Evolutionary conservation across 495 filamentous ascomycete genomes (phyloP), one percentile per base, ranked within the genome.

Genomic region (Lentithecium fluviatile): DNA sequence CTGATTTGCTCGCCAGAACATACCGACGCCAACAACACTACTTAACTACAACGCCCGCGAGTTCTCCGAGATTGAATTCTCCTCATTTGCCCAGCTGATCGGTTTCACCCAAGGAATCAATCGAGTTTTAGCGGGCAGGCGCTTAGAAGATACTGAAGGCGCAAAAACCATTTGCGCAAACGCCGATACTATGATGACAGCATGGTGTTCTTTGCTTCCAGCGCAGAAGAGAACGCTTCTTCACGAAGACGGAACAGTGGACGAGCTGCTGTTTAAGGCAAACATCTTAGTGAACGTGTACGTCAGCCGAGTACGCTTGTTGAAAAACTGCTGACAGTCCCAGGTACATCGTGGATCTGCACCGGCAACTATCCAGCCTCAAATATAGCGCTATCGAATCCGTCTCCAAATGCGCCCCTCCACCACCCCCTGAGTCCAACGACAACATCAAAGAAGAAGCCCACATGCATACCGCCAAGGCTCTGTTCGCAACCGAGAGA

Each of bases 71-170:
- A 26, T 34, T 0, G 58, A 58, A 12, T 67, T 67, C 54, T 67
- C 64, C 15, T 67, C 64, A 5, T 67, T 67, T 50, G 64, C 64
- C 11, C 60, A 67, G 21, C 42, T 62, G 12, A 49, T 67, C 48
- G 64, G 64, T 20, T 56, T 67, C 20, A 54, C 60, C 6, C 47
- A 48, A 43, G 60, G 58, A 2, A 36, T 67, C 21, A 56, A 58
- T 32, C 50, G 55, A 11, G 45, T 59, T 4, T 32, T 58, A n/a
- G 43, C 47, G 24, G 37, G 32, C 29, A 46, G 54, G 23, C 48
- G 60, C 17, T 15, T 15, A 12, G 17, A 40, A 15, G 54, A 54
- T 34, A 17, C 40, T 2, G 58, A 67, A 26, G 34, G 58, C 25
- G 64, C 60, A 11, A 62, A 55, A 38, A 19, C 25, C 23, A 38